These are phyloP conservation scores for Pseudocercospora fijiensis DNA, from an alignment of 2,329 filamentous ascomycete species.

Conservation along the genomic window DNA sequence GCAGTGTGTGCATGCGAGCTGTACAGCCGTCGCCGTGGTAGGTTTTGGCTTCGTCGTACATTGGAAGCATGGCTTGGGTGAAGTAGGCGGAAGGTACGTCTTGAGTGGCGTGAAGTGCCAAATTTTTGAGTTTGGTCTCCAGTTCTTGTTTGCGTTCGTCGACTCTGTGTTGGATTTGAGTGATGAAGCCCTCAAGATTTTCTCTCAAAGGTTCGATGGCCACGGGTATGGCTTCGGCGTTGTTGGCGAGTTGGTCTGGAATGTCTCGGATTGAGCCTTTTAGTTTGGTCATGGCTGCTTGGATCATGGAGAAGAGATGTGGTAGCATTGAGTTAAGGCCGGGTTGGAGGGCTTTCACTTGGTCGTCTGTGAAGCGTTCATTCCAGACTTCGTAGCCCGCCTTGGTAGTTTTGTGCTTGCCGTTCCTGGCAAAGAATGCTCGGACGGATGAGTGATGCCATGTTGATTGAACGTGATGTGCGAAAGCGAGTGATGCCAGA, in stretches of 20 bases:
- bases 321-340: neutral
- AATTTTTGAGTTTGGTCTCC: neutral
- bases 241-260: conserved; percentile 8
- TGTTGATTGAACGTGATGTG: conserved; percentile 6
- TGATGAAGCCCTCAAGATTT: neutral
- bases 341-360: neutral
- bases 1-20: neutral
- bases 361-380: conserved; percentile 22
- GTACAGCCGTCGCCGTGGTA: conserved; percentile 11
- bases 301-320: neutral
- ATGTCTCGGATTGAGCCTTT: conserved; percentile 2
- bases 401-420: conserved; percentile 19
- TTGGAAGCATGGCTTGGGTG: conserved; percentile 15
- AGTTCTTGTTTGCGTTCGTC: conserved; percentile 6
- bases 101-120: no score
- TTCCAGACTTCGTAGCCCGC: conserved; percentile 25
- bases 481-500: neutral
- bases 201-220: neutral
- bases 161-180: conserved; percentile 7
- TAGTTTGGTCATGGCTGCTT: neutral
- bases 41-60: conserved; percentile 25
- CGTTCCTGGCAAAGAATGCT: conserved; percentile 28
- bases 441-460: conserved; percentile 18
- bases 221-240: neutral
- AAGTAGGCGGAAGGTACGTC: conserved; percentile 20